A percentile compares a stretch with the other conserved stretches of the same genome.
Conservation (phyloP, 371 early-diverging fungal genomes). For the Mucor saturninus region DNA sequence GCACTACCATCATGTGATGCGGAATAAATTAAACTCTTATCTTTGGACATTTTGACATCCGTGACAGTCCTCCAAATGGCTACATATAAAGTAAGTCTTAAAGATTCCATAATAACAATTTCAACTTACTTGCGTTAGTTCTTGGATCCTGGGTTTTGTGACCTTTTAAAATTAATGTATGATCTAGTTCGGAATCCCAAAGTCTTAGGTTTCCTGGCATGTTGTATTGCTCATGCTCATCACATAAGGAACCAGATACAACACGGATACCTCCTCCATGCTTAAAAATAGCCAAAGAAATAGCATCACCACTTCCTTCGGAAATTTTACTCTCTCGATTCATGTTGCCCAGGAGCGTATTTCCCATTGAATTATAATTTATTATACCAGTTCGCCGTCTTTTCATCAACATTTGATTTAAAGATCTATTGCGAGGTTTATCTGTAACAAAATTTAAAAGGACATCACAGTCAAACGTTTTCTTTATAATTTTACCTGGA, state of each 20-base stretch:
- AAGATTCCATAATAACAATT: background rate
- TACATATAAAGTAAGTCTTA: background rate
- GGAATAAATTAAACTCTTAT: conserved; percentile 36
- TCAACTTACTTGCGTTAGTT: background rate
- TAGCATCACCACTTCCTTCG: conserved; percentile 50
- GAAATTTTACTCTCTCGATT: conserved; percentile 23
- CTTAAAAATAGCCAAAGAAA: conserved; percentile 32
- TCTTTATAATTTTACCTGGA: conserved; percentile 19
- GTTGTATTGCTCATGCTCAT: conserved; percentile 45
- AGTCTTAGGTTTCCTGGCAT: conserved; percentile 46
- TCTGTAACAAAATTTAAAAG: background rate
- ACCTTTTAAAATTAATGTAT: conserved; percentile 18
- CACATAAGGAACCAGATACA: conserved; percentile 40
- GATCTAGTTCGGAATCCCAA: conserved; percentile 30
- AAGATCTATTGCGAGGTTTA: background rate
- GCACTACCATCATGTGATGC: conserved; percentile 39
- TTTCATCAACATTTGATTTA: conserved; percentile 8
- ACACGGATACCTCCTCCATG: conserved; percentile 18
- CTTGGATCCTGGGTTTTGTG: conserved; percentile 29
- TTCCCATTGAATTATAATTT: conserved; percentile 5
- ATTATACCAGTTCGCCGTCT: conserved; percentile 1
- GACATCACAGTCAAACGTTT: background rate
- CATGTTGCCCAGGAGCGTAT: conserved; percentile 28
- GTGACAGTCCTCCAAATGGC: conserved; percentile 48
- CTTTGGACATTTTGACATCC: conserved; percentile 41